phyloP scores from a whole-genome alignment of 345 rosid species.

The Salix brachista region DNA sequence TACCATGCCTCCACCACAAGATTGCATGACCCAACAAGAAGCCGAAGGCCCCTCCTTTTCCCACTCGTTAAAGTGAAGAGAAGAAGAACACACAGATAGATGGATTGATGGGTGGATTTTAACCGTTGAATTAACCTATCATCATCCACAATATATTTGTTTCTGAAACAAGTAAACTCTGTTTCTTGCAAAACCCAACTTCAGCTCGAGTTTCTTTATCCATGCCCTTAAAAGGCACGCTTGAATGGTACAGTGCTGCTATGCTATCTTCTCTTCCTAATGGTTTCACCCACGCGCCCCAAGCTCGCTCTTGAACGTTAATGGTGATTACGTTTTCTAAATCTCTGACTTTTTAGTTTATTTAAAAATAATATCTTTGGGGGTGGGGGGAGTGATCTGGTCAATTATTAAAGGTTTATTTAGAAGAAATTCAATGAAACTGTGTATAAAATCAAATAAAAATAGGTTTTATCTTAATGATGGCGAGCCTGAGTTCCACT shows the following conservation, averaged over 20 bases:
- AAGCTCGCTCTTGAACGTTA: neutral
- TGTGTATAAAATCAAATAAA: neutral
- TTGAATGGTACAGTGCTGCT: neutral
- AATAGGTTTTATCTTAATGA: no score
- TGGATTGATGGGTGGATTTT: neutral
- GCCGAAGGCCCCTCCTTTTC: no score
- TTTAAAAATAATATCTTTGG: no score
- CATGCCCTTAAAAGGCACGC: slow-evolving; percentile 9
- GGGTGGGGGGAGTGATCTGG: no score
- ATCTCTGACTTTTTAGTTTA: no score
- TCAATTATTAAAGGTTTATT: no score
- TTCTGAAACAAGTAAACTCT: neutral
- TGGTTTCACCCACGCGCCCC: neutral
- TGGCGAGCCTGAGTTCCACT: neutral
- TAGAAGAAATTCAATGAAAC: neutral
- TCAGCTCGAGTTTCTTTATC: neutral
- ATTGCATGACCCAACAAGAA: no score
- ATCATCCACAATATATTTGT: no score
- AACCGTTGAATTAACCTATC: slow-evolving; percentile 1
- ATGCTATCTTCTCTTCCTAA: neutral
- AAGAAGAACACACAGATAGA: no score
- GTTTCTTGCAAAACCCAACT: neutral
- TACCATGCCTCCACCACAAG: neutral
- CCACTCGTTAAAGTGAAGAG: no score
- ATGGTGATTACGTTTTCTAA: no score